Evolutionary conservation across 345 rosid species (phyloP), one percentile per base, ranked within the genome.

Genomic region (Syzygium grande): DNA sequence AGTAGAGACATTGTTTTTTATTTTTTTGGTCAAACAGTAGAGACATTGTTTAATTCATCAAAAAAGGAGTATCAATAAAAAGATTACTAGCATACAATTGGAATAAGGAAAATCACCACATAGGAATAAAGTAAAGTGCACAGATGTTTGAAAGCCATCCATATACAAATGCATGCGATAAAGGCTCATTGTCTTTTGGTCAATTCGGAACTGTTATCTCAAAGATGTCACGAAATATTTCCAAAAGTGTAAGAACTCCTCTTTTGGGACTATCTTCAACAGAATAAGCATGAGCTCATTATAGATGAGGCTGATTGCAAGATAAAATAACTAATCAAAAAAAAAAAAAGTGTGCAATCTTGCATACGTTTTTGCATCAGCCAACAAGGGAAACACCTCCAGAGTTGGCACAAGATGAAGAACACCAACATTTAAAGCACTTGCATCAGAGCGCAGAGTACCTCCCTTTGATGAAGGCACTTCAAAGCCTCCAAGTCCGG

Each of bases 401-500:
- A 98, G 89, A 86, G 97, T 94, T 46, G 99, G 99, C 79, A 95
- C 97, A 88, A 98, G 97, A 93, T 98, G 99, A 63, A 98, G 97
- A 92, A 98, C 99, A 84, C 99, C 99, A 84, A 98, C 88, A 58
- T 98, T 98, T 91, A 98, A 91, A 85, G 99, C 97, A 90, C 99
- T 98, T 46, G 99, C 99, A 90, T 98, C 99, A 89, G 98, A 93
- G 84, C 99, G 98, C 90, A 98, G 87, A 89, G 95, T 94, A 80
- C 97, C 91, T 73, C 99, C 99, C 92, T 93, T 96, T 58, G 99
- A 96, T 83, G 95, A 96, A 73, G 99, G 99, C 92, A 96, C 99
- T 84, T 98, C 99, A 91, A 98, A 98, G 85, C 99, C 99, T 88
- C 99, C 99, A 86, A 98, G 99, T 46, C 99, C 99, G 52, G 99